Percentiles rank a stretch among this genome's conserved stretches.
These are phyloP conservation scores for Crithidia sp. DNA, from an alignment of 208 protist species.

Conservation along the genomic window DNA sequence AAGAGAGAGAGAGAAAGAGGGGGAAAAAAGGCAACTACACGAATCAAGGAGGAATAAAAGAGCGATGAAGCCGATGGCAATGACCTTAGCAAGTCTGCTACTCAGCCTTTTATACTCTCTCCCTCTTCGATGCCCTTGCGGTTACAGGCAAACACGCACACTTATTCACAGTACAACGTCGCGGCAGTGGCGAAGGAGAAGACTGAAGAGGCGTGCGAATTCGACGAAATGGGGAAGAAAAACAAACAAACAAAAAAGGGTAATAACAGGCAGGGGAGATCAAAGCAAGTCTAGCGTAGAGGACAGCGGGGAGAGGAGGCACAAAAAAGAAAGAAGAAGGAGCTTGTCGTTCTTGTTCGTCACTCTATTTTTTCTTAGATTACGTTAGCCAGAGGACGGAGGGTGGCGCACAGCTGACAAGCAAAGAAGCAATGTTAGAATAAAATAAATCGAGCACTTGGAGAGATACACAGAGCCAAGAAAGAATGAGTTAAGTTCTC, in stretches of 20 bases:
- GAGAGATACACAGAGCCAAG: not conserved
- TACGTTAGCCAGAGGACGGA: no score
- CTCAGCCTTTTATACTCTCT: no score
- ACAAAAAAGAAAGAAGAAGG: not conserved
- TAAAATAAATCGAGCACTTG: not conserved
- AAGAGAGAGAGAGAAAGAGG: not conserved
- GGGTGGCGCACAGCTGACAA: no score
- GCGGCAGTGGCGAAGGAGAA: no score
- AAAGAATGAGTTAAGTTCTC: not conserved
- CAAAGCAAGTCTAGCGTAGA: not conserved
- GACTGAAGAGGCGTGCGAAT: no score
- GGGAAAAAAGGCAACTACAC: not conserved
- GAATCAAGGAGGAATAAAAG: not conserved
- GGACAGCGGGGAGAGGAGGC: not conserved
- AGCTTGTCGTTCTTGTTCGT: no score
- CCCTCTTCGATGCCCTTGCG: no score
- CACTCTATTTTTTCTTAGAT: no score
- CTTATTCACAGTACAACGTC: no score
- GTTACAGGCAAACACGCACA: no score
- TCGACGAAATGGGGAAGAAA: not conserved
- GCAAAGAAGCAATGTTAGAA: not conserved
- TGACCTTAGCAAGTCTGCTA: no score
- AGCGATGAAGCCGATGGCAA: not conserved
- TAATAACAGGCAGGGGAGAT: not conserved
- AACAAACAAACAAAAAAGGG: conserved; percentile 2